Conservation (phyloP, 345 rosid genomes). For the Citrus cavaleriei region DNA sequence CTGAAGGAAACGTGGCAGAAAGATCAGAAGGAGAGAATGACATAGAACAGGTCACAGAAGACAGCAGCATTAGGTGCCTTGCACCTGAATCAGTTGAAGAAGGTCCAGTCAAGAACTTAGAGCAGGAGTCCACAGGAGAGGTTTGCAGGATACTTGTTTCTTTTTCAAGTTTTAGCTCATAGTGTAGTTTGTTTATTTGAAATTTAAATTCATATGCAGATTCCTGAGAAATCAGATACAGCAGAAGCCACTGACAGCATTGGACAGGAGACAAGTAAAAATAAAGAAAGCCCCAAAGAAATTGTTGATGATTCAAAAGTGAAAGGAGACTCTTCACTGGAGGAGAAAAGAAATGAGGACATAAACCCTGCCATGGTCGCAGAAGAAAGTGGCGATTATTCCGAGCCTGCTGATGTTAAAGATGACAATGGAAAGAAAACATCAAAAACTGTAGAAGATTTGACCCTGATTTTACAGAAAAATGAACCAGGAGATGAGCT, state of each 20-base stretch:
- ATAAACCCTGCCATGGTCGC: neutral
- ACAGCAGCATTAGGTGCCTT: neutral
- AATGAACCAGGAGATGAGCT: neutral
- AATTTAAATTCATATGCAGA: slow-evolving; percentile 10
- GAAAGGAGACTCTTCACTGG: slow-evolving; percentile 1
- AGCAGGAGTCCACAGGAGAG: slow-evolving; percentile 11
- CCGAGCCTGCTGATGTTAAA: neutral
- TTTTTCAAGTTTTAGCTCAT: neutral
- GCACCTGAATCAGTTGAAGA: slow-evolving; percentile 8
- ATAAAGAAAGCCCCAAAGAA: slow-evolving; percentile 4
- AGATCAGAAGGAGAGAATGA: slow-evolving; percentile 4
- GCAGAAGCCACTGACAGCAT: slow-evolving; percentile 6
- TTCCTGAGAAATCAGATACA: slow-evolving; percentile 2
- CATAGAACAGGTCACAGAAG: slow-evolving; percentile 7
- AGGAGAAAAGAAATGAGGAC: neutral
- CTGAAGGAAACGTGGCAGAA: slow-evolving; percentile 5
- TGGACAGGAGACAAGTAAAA: slow-evolving; percentile 10
- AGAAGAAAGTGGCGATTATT: neutral
- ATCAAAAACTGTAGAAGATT: slow-evolving; percentile 8
- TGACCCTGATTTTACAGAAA: neutral
- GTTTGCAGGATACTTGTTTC: slow-evolving; percentile 1
- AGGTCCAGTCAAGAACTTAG: neutral
- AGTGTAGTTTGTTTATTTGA: slow-evolving; percentile 1
- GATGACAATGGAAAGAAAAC: neutral
- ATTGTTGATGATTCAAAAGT: neutral